Conservation (phyloP, 352 stramenopile genomes). For the Poterioochromonas sp. region DNA sequence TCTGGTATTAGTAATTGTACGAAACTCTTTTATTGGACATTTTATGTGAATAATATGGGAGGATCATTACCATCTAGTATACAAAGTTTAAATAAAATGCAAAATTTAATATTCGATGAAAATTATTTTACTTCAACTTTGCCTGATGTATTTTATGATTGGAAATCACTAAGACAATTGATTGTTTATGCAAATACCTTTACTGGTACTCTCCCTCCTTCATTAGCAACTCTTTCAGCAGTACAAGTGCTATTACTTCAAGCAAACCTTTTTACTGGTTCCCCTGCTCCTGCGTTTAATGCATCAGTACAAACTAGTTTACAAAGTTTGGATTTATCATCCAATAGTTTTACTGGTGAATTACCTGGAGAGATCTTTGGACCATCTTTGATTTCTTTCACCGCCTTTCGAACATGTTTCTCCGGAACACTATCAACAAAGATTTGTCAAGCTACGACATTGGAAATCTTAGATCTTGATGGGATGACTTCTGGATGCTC, state of each 20-base stretch:
- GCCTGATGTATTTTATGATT: neutral
- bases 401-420: conserved; percentile 1
- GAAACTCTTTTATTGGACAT: neutral
- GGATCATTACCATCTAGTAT: neutral
- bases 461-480: neutral
- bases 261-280: neutral
- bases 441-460: neutral
- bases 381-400: neutral
- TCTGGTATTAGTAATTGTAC: neutral
- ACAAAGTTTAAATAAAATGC: neutral
- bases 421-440: neutral
- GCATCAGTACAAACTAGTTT: neutral
- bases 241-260: neutral
- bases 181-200: conserved; percentile 4
- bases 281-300: neutral
- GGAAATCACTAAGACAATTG: neutral
- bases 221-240: neutral
- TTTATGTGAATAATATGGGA: neutral
- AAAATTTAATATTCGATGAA: neutral
- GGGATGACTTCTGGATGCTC: neutral
- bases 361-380: neutral
- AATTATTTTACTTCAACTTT: neutral
- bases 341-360: neutral
- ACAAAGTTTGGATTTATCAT: neutral
- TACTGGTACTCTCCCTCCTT: neutral